These are phyloP conservation scores for Haematococcus lacustris DNA, from an alignment of 139 green algal genomes.

Conservation along the genomic window DNA sequence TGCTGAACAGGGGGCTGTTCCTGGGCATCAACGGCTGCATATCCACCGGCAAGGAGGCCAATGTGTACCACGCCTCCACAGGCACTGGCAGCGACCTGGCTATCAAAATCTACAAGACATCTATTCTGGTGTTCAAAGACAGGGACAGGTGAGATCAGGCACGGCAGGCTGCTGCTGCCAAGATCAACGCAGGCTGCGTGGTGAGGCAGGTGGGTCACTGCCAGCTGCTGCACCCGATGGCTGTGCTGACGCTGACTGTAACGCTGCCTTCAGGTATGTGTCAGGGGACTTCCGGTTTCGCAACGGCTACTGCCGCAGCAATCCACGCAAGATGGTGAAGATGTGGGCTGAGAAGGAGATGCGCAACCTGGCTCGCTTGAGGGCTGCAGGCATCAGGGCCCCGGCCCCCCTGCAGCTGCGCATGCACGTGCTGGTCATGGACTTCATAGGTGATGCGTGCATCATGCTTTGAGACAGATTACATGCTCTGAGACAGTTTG, in stretches of 20 bases:
- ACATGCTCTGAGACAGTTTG: background rate
- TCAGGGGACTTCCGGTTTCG: constrained; percentile 91
- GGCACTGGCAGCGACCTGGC: constrained; percentile 61
- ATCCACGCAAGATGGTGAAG: constrained; percentile 98
- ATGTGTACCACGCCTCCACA: constrained; percentile 87
- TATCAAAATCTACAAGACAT: constrained; percentile 99
- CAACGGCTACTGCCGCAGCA: constrained; percentile 86
- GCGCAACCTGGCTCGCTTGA: constrained; percentile 80
- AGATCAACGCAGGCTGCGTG: too few species aligned
- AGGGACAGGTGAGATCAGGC: constrained; percentile 58
- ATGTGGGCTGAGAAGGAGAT: constrained; percentile 99
- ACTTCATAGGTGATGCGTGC: constrained; percentile 79
- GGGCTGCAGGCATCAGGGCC: constrained; percentile 61
- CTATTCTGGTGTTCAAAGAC: constrained; percentile 96
- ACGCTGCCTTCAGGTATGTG: constrained; percentile 92
- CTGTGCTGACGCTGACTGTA: too few species aligned
- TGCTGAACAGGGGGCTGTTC: constrained; percentile 84
- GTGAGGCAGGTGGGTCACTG: too few species aligned
- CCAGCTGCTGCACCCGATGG: too few species aligned
- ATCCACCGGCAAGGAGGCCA: constrained; percentile 97
- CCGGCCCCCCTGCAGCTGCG: constrained; percentile 81
- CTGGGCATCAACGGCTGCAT: constrained; percentile 88
- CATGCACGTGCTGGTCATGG: constrained; percentile 92
- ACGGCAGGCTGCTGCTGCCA: background rate
- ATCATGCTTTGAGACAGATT: background rate